Percentiles rank a stretch among this genome's conserved stretches.
Conservation (phyloP, 148 eudicot genomes). For the Silene uniflora region DNA sequence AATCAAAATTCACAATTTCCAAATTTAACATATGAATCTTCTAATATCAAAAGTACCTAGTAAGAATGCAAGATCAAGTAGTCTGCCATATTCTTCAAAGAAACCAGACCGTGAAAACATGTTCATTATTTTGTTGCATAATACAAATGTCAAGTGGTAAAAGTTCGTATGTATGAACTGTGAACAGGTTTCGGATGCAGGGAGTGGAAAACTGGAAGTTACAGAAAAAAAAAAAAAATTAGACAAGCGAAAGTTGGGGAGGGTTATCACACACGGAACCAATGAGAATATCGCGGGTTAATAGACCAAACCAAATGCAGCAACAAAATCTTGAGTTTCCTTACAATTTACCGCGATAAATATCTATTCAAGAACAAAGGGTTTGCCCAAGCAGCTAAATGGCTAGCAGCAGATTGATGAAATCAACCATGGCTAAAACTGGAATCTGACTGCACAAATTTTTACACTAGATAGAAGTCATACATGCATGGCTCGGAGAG, state of each 20-base stretch:
- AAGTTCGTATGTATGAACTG: too few species aligned
- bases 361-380: background rate
- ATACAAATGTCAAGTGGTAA: too few species aligned
- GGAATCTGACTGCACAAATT: slow-evolving; percentile 31
- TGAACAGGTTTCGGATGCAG: too few species aligned
- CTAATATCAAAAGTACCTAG: too few species aligned
- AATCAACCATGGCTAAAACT: slow-evolving; percentile 23
- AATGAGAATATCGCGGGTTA: background rate
- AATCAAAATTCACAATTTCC: too few species aligned
- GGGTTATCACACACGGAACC: background rate
- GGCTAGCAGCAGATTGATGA: slow-evolving; percentile 12
- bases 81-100: too few species aligned
- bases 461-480: slow-evolving; percentile 29
- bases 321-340: background rate
- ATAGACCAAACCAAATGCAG: background rate
- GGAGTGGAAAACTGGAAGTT: too few species aligned
- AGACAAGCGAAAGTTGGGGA: background rate
- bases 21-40: too few species aligned
- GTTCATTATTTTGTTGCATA: too few species aligned
- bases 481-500: slow-evolving; percentile 22
- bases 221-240: too few species aligned
- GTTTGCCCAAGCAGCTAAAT: background rate
- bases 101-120: too few species aligned
- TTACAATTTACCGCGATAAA: background rate
- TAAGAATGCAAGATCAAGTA: too few species aligned